Conservation (phyloP, 495 filamentous ascomycete genomes). For the Parathielavia hyrcaniae region DNA sequence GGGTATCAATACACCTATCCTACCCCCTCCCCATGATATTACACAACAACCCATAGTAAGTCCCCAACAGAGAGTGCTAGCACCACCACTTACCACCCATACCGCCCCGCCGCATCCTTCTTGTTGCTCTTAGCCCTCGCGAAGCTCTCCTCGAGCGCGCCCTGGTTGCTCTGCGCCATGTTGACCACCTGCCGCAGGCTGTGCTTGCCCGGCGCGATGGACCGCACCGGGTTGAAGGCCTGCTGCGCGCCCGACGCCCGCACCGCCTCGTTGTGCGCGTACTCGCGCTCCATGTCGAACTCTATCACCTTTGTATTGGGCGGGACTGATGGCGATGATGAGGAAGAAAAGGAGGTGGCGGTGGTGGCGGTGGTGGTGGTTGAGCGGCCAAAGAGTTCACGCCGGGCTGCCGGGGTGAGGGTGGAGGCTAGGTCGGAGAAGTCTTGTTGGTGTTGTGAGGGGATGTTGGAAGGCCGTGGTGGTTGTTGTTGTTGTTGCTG, state of each 20-base stretch:
- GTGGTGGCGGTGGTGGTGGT: slow-evolving; percentile 34
- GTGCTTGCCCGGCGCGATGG: slow-evolving; percentile 84
- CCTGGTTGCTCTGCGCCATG: slow-evolving; percentile 68
- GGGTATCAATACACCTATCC: too few species aligned
- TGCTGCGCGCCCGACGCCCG: slow-evolving; percentile 59
- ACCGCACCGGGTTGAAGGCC: slow-evolving; percentile 73
- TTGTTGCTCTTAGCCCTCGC: slow-evolving; percentile 64
- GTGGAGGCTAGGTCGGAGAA: slow-evolving; percentile 62
- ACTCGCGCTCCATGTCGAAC: slow-evolving; percentile 84
- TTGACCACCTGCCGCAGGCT: slow-evolving; percentile 80
- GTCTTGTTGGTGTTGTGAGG: slow-evolving; percentile 28
- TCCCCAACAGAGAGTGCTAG: neutral
- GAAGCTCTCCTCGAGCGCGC: slow-evolving; percentile 84
- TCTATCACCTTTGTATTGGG: slow-evolving; percentile 52
- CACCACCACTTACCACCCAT: slow-evolving; percentile 58
- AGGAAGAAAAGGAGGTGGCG: too few species aligned
- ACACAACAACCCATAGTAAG: neutral
- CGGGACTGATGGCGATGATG: slow-evolving; percentile 23
- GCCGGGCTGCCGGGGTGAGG: slow-evolving; percentile 62
- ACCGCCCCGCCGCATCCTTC: slow-evolving; percentile 70
- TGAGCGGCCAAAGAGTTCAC: slow-evolving; percentile 75
- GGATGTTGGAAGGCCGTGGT: slow-evolving; percentile 15
- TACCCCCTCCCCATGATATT: neutral
- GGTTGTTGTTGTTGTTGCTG: slow-evolving; percentile 23
- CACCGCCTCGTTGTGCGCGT: slow-evolving; percentile 70